Evolutionary conservation across 331 rosid genomes (phyloP), one percentile per base, ranked within the genome.

Genomic region (Spiraea crenata): DNA sequence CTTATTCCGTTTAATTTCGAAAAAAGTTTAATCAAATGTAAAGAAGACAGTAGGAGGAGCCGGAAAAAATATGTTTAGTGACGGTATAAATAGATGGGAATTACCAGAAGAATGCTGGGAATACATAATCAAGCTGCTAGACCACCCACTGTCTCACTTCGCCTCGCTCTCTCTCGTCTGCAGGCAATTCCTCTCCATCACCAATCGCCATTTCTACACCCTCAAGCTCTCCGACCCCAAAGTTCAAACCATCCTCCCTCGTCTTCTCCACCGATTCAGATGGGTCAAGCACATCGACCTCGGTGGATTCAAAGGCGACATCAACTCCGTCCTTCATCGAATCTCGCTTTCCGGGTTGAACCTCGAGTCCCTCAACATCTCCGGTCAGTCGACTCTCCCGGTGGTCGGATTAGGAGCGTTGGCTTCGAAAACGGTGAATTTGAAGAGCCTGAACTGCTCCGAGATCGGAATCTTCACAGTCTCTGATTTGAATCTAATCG

Each of bases 31-130:
- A n/a, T n/a, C n/a, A n/a, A n/a, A n/a, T n/a, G n/a, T n/a, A n/a
- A n/a, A n/a, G n/a, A n/a, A n/a, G n/a, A n/a, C n/a, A n/a, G n/a
- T n/a, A n/a, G n/a, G n/a, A n/a, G n/a, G n/a, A n/a, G n/a, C n/a
- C n/a, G n/a, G n/a, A n/a, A n/a, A n/a, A n/a, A n/a, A n/a, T n/a
- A n/a, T n/a, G n/a, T n/a, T n/a, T n/a, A n/a, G n/a, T n/a, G n/a
- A n/a, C n/a, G n/a, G n/a, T n/a, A n/a, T n/a, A n/a, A n/a, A n/a
- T n/a, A n/a, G n/a, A n/a, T n/a, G n/a, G n/a, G n/a, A 71, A 15
- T 74, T 82, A 69, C 86, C 86, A 2, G 81, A 69, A 19, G 90
- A 85, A 64, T 90, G 93, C 79, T 92, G 91, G 97, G 92, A 88
- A 78, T 56, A 57, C 65, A 67, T 92, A 4, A 74, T 93, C 58